phyloP scores from a whole-genome alignment of 2,329 filamentous ascomycete genomes.

The Grosmannia huntii region DNA sequence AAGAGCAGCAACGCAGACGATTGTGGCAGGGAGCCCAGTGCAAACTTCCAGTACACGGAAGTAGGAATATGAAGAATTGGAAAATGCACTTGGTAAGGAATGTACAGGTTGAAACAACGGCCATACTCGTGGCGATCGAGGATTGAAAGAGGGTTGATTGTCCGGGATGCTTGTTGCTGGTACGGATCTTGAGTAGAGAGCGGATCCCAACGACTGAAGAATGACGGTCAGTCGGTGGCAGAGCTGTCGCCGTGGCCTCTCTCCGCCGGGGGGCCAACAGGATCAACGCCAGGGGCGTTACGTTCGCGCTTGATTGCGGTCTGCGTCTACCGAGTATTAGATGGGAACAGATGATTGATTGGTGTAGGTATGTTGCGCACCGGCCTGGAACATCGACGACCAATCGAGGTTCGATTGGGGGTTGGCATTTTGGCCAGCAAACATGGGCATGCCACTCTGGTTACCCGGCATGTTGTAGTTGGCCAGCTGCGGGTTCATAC shows the following conservation, averaged over 20 bases:
- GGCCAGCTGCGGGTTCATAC: constrained; percentile 48
- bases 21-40: constrained; percentile 52
- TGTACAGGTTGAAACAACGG: constrained; percentile 51
- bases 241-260: constrained; percentile 14
- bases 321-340: constrained; percentile 57
- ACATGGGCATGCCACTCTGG: constrained; percentile 53
- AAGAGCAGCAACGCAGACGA: constrained; percentile 38
- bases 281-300: constrained; percentile 38
- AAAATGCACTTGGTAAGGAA: constrained; percentile 61
- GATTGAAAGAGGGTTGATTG: constrained; percentile 24
- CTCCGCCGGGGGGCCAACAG: constrained; percentile 28
- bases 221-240: constrained; percentile 27
- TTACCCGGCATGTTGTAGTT: constrained; percentile 50
- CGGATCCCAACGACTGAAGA: constrained; percentile 38
- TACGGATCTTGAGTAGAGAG: constrained; percentile 36
- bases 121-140: constrained; percentile 41
- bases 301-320: constrained; percentile 57
- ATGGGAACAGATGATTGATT: constrained; percentile 30
- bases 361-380: constrained; percentile 53
- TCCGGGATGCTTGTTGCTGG: constrained; percentile 33
- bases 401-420: constrained; percentile 57
- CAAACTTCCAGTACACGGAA: constrained; percentile 50
- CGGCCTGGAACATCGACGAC: constrained; percentile 66
- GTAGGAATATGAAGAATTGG: constrained; percentile 60
- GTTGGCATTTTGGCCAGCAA: constrained; percentile 45